Evolutionary conservation across 306 rosid species (phyloP).

Genomic region (Vicia faba): DNA sequence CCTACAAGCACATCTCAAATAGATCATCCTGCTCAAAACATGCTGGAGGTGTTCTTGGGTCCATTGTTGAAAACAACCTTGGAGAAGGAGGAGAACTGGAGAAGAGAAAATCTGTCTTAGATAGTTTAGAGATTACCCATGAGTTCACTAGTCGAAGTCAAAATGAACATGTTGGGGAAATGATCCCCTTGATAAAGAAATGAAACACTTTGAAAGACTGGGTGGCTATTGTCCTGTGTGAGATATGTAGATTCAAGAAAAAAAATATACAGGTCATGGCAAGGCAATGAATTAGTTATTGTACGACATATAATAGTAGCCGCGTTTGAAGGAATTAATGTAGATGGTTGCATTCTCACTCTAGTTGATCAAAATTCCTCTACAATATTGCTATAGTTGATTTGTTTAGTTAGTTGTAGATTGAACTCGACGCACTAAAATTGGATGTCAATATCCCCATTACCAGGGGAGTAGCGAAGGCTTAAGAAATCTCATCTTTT

Average conservation of each 20-base stretch:
- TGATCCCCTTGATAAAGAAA: constrained; percentile 53
- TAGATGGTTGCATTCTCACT: constrained; percentile 4
- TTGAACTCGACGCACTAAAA: constrained; percentile 25
- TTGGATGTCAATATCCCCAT: constrained; percentile 16
- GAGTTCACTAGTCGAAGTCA: constrained; percentile 41
- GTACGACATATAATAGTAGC: not conserved
- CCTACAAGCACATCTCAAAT: constrained; percentile 35
- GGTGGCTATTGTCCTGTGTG: constrained; percentile 65
- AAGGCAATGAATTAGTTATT: constrained; percentile 11
- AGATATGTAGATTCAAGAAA: constrained; percentile 33
- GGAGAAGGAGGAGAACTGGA: constrained; percentile 51
- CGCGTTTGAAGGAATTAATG: constrained; percentile 19
- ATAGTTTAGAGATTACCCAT: constrained; percentile 39
- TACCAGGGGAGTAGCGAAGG: not conserved
- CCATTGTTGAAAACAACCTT: constrained; percentile 63
- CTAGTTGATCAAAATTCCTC: constrained; percentile 17
- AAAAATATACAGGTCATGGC: constrained; percentile 19
- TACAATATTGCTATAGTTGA: constrained; percentile 6
- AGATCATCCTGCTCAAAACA: constrained; percentile 76
- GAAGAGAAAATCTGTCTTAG: constrained; percentile 39
- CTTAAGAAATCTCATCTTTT: constrained; percentile 3
- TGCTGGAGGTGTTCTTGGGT: constrained; percentile 80
- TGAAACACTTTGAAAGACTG: constrained; percentile 66
- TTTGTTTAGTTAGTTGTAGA: constrained; percentile 28
- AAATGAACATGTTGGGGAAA: constrained; percentile 38